Evolutionary conservation across 257 asterid genomes (phyloP).

Genomic region (Salvia splendens): DNA sequence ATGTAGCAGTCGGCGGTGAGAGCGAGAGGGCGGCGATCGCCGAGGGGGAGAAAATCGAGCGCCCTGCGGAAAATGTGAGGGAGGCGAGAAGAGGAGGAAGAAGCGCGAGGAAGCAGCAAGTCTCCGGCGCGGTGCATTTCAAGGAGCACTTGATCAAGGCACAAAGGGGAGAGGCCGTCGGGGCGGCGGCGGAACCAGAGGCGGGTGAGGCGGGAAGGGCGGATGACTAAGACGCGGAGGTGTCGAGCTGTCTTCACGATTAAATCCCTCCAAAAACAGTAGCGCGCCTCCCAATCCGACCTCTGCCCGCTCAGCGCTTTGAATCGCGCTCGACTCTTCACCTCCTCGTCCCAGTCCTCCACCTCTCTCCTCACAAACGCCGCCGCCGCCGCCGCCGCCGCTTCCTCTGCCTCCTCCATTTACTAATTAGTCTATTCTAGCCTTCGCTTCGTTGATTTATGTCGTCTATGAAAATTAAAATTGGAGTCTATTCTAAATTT

Average conservation of each 20-base stretch:
- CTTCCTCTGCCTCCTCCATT: slow-evolving; percentile 32
- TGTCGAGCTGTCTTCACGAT: slow-evolving; percentile 68
- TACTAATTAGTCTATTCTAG: no score
- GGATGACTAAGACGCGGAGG: slow-evolving; percentile 53
- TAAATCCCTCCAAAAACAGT: slow-evolving; percentile 75
- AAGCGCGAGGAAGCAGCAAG: slow-evolving; percentile 40
- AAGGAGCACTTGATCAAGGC: slow-evolving; percentile 66
- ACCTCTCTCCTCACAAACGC: slow-evolving; percentile 56
- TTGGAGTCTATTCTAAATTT: no score
- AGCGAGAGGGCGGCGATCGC: slow-evolving; percentile 25
- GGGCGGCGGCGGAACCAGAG: slow-evolving; percentile 68
- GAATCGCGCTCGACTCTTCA: slow-evolving; percentile 50
- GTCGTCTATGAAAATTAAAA: no score
- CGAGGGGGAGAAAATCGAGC: slow-evolving; percentile 36
- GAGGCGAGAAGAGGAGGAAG: slow-evolving; percentile 36
- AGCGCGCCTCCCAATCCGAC: slow-evolving; percentile 77
- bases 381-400: slow-evolving; percentile 42
- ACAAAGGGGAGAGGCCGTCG: slow-evolving; percentile 66
- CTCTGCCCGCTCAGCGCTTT: slow-evolving; percentile 89
- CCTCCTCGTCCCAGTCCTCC: slow-evolving; percentile 73
- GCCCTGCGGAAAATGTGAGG: slow-evolving; percentile 54
- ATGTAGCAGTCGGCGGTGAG: slow-evolving; percentile 52
- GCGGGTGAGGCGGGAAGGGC: slow-evolving; percentile 54
- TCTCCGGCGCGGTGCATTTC: slow-evolving; percentile 81
- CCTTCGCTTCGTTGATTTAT: no score